Conservation (phyloP, 2,329 filamentous ascomycete genomes). For the Neophaeococcomyces mojaviensis region DNA sequence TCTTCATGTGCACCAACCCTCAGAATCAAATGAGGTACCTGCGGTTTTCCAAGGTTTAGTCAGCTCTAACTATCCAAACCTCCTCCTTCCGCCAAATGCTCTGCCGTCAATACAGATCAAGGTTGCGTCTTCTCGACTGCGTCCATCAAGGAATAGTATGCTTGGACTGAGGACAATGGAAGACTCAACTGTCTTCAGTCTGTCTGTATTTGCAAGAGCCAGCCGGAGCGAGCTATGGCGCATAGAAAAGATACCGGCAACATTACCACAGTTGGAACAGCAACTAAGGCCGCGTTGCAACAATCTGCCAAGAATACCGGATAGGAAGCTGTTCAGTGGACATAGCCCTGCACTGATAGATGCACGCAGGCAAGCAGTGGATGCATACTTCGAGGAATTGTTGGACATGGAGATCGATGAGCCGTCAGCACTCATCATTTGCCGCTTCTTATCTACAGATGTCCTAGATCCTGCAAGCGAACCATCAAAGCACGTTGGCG, state of each 20-base stretch:
- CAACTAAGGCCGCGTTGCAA: conserved; percentile 66
- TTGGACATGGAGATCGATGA: conserved; percentile 77
- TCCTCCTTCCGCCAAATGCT: conserved; percentile 80
- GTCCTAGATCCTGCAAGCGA: conserved; percentile 44
- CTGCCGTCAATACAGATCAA: conserved; percentile 76
- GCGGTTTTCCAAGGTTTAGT: conserved; percentile 67
- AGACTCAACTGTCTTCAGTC: conserved; percentile 87
- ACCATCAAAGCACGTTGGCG: conserved; percentile 23
- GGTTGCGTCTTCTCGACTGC: conserved; percentile 90
- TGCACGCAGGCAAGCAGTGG: conserved; percentile 70
- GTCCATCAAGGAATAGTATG: conserved; percentile 79
- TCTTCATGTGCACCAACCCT: conserved; percentile 14
- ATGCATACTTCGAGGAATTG: conserved; percentile 77
- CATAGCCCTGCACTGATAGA: conserved; percentile 93
- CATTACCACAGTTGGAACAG: conserved; percentile 73
- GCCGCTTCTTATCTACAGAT: conserved; percentile 71
- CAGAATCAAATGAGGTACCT: conserved; percentile 13
- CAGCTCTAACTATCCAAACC: conserved; percentile 77
- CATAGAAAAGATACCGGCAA: conserved; percentile 81
- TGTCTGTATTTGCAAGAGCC: conserved; percentile 74
- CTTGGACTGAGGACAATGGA: conserved; percentile 72
- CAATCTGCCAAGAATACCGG: conserved; percentile 71
- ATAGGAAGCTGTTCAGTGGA: conserved; percentile 78
- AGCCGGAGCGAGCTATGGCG: conserved; percentile 79
- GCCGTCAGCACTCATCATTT: conserved; percentile 68